Evolutionary conservation across 2,329 filamentous ascomycete genomes (phyloP).

Genomic region (Trichoderma polysporum): DNA sequence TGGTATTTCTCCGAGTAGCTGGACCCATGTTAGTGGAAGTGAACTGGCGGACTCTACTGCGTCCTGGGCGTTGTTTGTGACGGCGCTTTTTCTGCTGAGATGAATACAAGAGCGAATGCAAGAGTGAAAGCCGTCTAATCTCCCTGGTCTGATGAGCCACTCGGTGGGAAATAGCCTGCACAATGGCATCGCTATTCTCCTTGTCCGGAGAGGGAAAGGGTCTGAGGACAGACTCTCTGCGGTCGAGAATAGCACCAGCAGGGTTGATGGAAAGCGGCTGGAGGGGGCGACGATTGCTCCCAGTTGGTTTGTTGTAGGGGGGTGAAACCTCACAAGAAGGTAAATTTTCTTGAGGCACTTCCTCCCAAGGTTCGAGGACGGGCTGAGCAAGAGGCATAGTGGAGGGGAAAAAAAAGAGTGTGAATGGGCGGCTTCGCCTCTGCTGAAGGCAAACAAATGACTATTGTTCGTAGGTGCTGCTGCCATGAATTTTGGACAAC

Average conservation of each 20-base stretch:
- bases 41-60: not conserved
- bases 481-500: not conserved
- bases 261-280: constrained; percentile 29
- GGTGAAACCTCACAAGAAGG: not conserved
- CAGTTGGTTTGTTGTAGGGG: constrained; percentile 1
- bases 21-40: constrained; percentile 22
- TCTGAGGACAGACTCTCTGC: constrained; percentile 26
- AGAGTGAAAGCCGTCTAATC: constrained; percentile 19
- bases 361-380: not conserved
- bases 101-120: not conserved
- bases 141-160: constrained; percentile 18
- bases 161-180: constrained; percentile 23
- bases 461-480: not conserved
- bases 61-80: not conserved
- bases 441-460: not conserved
- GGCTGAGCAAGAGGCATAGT: constrained; percentile 10
- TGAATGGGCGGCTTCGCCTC: not conserved
- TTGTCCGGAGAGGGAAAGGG: constrained; percentile 30
- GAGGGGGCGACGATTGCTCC: constrained; percentile 29
- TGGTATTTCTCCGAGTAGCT: constrained; percentile 33
- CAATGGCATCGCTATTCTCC: constrained; percentile 30
- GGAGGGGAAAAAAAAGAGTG: not conserved
- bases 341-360: constrained; percentile 10
- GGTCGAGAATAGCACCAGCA: constrained; percentile 25
- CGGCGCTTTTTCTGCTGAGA: constrained; percentile 1